Evolutionary conservation across 2,329 filamentous ascomycete species (phyloP), one percentile per base, ranked within the genome.

Genomic region (Leptographium wingfieldii): DNA sequence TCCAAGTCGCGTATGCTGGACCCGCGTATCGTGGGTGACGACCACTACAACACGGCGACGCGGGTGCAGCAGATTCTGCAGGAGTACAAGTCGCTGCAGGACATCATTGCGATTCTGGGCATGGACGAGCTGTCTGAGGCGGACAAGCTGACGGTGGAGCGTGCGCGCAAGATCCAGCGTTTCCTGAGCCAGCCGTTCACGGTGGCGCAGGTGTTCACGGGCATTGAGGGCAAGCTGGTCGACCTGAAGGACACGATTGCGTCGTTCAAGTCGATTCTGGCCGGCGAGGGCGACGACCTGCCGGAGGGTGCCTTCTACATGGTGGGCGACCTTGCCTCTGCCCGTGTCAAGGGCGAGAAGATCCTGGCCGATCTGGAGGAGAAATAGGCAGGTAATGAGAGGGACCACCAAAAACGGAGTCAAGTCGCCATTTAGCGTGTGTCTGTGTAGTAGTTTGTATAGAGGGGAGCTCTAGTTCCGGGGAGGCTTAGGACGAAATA

Each of bases 61-160:
- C 87, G 87, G 71, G 94, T 99, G 73, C 94, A 99, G 84, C 91
- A 96, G 82, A 97, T 96, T 80, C 87, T 99, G 75, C 94, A 99
- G 82, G 94, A 97, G 84, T 99, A 99, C 89, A 97, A 97, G 89
- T 97, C 92, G 67, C 90, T 99, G 69, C 94, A 99, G 83, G 94
- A 99, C 83, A 99, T 99, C 86, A 96, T 96, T 83, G 94, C 94
- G 79, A 99, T 99, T 91, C 80, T 97, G 76, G 92, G 92, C 87
- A 97, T 99, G 94, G 94, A 99, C 79, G 94, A 99, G 77, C 81
- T 99, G 80, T 97, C 94, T 67, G 94, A 97, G 84, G 88, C 89
- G 71, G 94, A 99, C 79, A 96, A 99, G 88, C 86, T 99, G 72
- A 97, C 94, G 70, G 94, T 99, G 84, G 94, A 99, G 88, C 94